These are phyloP conservation scores for Lactarius sanguifluus DNA, from an alignment of 768 basidiomycete genomes.

Conservation along the genomic window DNA sequence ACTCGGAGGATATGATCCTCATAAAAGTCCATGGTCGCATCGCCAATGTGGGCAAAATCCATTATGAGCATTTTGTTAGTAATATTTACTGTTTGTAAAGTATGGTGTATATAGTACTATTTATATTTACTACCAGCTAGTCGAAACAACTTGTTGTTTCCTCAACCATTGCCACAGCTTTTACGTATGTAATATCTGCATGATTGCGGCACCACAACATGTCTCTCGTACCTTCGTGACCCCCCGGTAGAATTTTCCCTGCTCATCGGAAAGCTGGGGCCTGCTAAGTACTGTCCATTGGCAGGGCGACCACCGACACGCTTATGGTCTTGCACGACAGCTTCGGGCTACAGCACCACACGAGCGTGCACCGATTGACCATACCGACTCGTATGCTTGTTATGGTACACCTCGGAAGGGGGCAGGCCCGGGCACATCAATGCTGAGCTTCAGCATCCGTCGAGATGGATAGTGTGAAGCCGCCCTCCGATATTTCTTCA, in stretches of 20 bases:
- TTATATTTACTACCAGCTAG: too few species aligned
- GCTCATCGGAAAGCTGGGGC: not conserved
- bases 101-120: too few species aligned
- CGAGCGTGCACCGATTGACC: not conserved
- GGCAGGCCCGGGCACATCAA: not conserved
- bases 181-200: not conserved
- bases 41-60: too few species aligned
- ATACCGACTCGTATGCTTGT: not conserved
- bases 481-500: not conserved
- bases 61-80: too few species aligned
- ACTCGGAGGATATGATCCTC: too few species aligned
- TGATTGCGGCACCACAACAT: not conserved
- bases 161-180: too few species aligned
- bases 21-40: too few species aligned
- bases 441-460: not conserved
- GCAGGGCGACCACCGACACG: not conserved
- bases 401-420: not conserved
- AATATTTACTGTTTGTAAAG: too few species aligned
- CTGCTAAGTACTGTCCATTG: constrained; percentile 1
- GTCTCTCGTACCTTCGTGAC: constrained; percentile 15
- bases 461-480: not conserved
- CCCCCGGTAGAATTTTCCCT: not conserved
- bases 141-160: too few species aligned
- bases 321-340: not conserved
- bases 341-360: constrained; percentile 3